Percentiles rank a stretch among this genome's conserved stretches.
Conservation (phyloP, 2,329 filamentous ascomycete species). For the Aspergillus sp. region DNA sequence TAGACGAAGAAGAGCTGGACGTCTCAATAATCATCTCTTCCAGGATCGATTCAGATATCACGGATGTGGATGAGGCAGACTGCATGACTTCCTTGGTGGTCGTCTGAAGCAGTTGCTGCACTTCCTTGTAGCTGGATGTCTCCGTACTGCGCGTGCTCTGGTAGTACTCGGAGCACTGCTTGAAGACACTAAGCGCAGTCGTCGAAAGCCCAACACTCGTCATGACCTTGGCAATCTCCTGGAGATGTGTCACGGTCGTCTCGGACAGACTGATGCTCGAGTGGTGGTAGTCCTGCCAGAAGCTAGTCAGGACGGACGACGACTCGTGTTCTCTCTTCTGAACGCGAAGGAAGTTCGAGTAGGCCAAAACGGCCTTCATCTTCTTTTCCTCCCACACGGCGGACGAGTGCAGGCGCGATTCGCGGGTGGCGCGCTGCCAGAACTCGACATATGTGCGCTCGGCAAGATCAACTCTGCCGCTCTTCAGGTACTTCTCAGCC, state of each 20-base stretch:
- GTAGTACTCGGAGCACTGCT: slow-evolving; percentile 49
- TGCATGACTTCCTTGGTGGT: slow-evolving; percentile 51
- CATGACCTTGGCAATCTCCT: slow-evolving; percentile 51
- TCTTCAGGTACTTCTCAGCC: slow-evolving; percentile 44
- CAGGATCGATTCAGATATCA: slow-evolving; percentile 48
- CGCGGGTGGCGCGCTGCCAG: slow-evolving; percentile 56
- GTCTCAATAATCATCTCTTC: slow-evolving; percentile 52
- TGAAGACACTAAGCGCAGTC: slow-evolving; percentile 54
- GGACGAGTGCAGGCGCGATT: slow-evolving; percentile 49
- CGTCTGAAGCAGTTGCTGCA: slow-evolving; percentile 49
- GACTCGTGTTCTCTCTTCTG: slow-evolving; percentile 53
- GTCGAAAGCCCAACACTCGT: slow-evolving; percentile 51
- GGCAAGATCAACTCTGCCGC: slow-evolving; percentile 41
- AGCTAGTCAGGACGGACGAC: slow-evolving; percentile 49
- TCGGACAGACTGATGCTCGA: slow-evolving; percentile 49
- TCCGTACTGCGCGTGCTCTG: slow-evolving; percentile 42
- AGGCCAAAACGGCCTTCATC: slow-evolving; percentile 51
- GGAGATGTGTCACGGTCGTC: slow-evolving; percentile 41
- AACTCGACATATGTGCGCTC: slow-evolving; percentile 56
- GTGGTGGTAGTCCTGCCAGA: slow-evolving; percentile 57
- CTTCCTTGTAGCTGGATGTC: slow-evolving; percentile 44
- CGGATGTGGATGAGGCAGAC: slow-evolving; percentile 40
- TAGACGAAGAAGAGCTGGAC: slow-evolving; percentile 42
- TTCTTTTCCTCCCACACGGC: slow-evolving; percentile 55
- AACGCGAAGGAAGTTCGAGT: slow-evolving; percentile 52